Percentiles rank a stretch among this genome's conserved stretches.
Evolutionary conservation across 2,329 filamentous ascomycete species (phyloP).

Genomic region (Ceratocystis lukuohia): DNA sequence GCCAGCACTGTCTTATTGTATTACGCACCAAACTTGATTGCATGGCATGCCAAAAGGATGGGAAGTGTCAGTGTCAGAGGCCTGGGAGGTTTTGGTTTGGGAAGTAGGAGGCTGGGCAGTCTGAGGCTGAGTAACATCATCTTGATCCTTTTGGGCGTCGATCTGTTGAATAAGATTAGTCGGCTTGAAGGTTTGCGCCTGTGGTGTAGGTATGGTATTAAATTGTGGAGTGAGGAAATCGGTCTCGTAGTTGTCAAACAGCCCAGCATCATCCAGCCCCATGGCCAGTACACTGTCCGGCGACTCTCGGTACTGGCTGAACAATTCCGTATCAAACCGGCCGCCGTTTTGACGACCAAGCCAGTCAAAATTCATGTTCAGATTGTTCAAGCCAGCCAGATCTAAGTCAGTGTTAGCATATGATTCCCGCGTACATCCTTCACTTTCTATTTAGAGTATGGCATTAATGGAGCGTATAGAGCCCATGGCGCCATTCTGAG

Average conservation of each 20-base stretch:
- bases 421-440: background rate
- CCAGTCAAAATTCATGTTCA: slow-evolving; percentile 50
- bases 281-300: slow-evolving; percentile 64
- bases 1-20: background rate
- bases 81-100: no score
- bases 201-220: slow-evolving; percentile 42
- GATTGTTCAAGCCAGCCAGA: slow-evolving; percentile 13
- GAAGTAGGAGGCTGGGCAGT: no score
- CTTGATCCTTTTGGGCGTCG: slow-evolving; percentile 39
- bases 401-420: slow-evolving; percentile 18
- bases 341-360: slow-evolving; percentile 68
- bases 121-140: slow-evolving; percentile 40
- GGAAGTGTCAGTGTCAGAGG: no score
- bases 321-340: slow-evolving; percentile 81
- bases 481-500: background rate
- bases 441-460: background rate
- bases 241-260: slow-evolving; percentile 60
- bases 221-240: slow-evolving; percentile 77
- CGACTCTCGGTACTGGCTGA: slow-evolving; percentile 82
- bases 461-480: background rate
- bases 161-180: slow-evolving; percentile 14
- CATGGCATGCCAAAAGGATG: slow-evolving; percentile 23
- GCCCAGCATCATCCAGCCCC: slow-evolving; percentile 14
- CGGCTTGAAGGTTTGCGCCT: slow-evolving; percentile 3
- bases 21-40: slow-evolving; percentile 17